Percentiles rank a stretch among this genome's conserved stretches.
These are phyloP conservation scores for Rhizophora mangle DNA, from an alignment of 345 rosid genomes.

Conservation along the genomic window DNA sequence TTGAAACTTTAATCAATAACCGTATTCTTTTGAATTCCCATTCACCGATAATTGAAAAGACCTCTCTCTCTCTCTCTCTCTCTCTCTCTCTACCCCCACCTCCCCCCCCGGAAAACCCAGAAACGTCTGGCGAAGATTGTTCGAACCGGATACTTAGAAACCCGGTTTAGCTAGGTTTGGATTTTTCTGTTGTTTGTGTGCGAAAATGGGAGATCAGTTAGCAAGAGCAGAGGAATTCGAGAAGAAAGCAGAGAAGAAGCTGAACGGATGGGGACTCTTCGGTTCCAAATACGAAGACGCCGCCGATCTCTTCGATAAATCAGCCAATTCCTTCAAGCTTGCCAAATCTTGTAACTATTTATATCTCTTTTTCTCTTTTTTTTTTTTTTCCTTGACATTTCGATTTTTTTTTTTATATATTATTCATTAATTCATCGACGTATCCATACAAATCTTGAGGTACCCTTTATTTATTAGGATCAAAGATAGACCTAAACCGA, in stretches of 20 bases:
- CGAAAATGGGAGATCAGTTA: conserved; percentile 54
- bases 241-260: conserved; percentile 72
- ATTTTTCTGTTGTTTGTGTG: too few species aligned
- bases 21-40: background rate
- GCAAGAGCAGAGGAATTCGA: conserved; percentile 57
- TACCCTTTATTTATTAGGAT: too few species aligned
- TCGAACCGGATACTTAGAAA: too few species aligned
- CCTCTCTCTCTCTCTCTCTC: too few species aligned
- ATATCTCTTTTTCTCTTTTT: background rate
- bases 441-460: too few species aligned
- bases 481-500: too few species aligned
- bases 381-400: too few species aligned
- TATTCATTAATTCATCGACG: too few species aligned
- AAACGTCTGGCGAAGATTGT: background rate
- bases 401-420: too few species aligned
- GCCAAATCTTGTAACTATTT: conserved; percentile 54
- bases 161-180: too few species aligned
- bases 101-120: background rate
- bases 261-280: conserved; percentile 54
- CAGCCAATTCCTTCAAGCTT: conserved; percentile 69
- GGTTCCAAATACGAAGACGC: conserved; percentile 68
- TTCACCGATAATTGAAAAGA: background rate
- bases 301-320: conserved; percentile 71
- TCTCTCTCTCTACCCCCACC: too few species aligned
- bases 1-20: background rate